Base-by-base conservation (phyloP, 768 basidiomycete species). In the Pleurotus cornucopiae region DNA sequence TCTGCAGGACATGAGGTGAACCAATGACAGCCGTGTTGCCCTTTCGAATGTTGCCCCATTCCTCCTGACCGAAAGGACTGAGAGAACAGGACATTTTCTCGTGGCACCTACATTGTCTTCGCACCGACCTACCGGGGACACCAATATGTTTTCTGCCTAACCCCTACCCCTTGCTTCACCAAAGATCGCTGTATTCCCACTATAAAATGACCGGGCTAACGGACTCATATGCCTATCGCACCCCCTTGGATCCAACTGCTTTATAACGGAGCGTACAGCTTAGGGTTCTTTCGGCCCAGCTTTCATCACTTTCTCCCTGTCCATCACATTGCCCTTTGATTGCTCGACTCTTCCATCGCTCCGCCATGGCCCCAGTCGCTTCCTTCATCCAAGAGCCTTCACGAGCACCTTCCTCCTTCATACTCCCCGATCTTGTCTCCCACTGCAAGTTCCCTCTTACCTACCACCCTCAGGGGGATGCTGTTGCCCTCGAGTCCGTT, bases 371-470 rank as follows among this genome's bases (percentile, higher is more conserved):
- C n/a, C 48, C 48, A n/a, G 38, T 37, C 21, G 30, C 30, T 20
- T n/a, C 12, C 38, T 26, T 49, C 48, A 37, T 49, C 48, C 46
- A n/a, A 18, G 40, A 40, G 3, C 20, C 49, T 9, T 25, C 47
- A 38, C 25, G 34, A 4, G 21, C 16, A 39, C 66, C 71, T 14
- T 63, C 67, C 6, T 69, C 69, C 41, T 84, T 83, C 64, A 71
- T 76, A 55, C 73, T 84, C 51, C 81, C 82, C 38, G 81, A 83
- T 65, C 75, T 84, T 54, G 71, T 84, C 9, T 75, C 75, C 0
- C 76, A 81, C 54, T 83, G 81, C 65, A 70, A 62, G 7, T 83
- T 77, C 62, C 67, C 72, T 26, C 69, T 80, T 7, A 61, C 67
- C 2, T 80, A 78, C 58, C 73, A 81, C 60, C 64, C 66, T 25